A percentile compares a stretch with the other conserved stretches of the same genome.
Conservation (phyloP, 495 filamentous ascomycete genomes). For the Lasiosphaeriaceae sp. region DNA sequence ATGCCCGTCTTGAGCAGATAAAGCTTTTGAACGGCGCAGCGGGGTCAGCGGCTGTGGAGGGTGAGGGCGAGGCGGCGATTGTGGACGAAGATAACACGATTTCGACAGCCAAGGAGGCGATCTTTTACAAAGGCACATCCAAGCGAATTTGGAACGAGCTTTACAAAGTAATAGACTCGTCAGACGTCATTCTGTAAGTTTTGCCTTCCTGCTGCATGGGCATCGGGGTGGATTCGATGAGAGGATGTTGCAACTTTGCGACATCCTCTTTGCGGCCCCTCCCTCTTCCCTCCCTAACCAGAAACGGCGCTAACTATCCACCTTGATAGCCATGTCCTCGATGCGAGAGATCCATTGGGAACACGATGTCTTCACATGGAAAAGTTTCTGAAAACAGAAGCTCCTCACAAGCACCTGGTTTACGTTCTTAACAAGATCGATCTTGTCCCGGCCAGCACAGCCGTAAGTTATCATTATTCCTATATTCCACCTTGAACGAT, state of each 20-base stretch:
- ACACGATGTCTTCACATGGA: constrained; percentile 88
- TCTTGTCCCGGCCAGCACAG: constrained; percentile 85
- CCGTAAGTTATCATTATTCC: constrained; percentile 64
- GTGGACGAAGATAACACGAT: constrained; percentile 48
- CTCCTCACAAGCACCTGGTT: constrained; percentile 70
- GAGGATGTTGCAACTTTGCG: too few relatives aligned
- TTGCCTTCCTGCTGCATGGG: too few relatives aligned
- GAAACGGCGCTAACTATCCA: too few relatives aligned
- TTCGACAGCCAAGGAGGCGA: constrained; percentile 73
- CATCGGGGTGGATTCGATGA: too few relatives aligned
- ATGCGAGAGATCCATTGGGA: constrained; percentile 86
- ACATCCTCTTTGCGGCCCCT: too few relatives aligned
- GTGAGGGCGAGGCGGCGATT: constrained; percentile 39
- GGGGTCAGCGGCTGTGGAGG: constrained; percentile 53
- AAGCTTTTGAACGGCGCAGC: constrained; percentile 66
- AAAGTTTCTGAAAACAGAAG: constrained; percentile 89
- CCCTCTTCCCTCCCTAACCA: too few relatives aligned
- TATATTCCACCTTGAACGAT: constrained; percentile 13
- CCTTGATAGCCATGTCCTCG: constrained; percentile 90
- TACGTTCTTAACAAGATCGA: constrained; percentile 90
- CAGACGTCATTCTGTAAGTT: constrained; percentile 96
- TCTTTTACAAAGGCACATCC: constrained; percentile 91
- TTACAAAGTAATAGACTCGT: constrained; percentile 87
- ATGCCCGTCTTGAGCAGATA: constrained; percentile 71
- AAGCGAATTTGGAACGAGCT: constrained; percentile 98